Base-by-base conservation (phyloP, 192 early-diverging fungal genomes). In the Umbelopsis isabellina region DNA sequence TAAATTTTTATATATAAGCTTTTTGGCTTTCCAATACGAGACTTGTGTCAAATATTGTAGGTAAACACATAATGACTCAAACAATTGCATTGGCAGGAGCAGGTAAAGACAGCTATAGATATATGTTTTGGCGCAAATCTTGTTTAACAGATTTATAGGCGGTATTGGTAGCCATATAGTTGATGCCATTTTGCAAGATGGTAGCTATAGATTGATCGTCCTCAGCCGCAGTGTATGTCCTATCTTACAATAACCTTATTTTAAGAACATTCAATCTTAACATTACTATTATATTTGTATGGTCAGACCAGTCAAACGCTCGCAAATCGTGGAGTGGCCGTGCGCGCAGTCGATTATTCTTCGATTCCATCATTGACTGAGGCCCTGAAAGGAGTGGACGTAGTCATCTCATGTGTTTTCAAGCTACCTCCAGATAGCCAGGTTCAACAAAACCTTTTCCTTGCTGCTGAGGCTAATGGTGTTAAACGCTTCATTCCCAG, bases 1-100 rank as follows among this genome's bases (percentile, higher is more conserved):
- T 30, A 30, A 30, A 30, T 30, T 30, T 30, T 30, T 2, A 30
- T 30, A 30, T 30, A 30, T n/a, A 30, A 30, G 27, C 3, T 3
- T 30, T 2, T 30, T 1, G 3, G 27, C 27, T 30, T 30, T 30
- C 1, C 27, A 30, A 30, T 30, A 1, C 27, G 27, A 30, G 3
- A 30, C 27, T 30, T 3, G 27, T 30, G 27, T 3, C 27, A 30
- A 30, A 30, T 1, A 30, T 30, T 30, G 27, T n/a, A 30, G 3
- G 27, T 30, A 3, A 3, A 30, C 27, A 30, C 3, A 30, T 30
- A 30, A 55, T 55, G 52, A 55, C 11, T 30, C 52, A 55, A 55
- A 55, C 25, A 27, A 55, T 55, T 22, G 52, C 52, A 55, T 30
- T 55, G 3, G 52, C 52, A 55, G 52, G 52, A 27, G 52, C 52